These are phyloP conservation scores for Fusarium pininemorale DNA, from an alignment of 2,329 filamentous ascomycete species.

Conservation along the genomic window DNA sequence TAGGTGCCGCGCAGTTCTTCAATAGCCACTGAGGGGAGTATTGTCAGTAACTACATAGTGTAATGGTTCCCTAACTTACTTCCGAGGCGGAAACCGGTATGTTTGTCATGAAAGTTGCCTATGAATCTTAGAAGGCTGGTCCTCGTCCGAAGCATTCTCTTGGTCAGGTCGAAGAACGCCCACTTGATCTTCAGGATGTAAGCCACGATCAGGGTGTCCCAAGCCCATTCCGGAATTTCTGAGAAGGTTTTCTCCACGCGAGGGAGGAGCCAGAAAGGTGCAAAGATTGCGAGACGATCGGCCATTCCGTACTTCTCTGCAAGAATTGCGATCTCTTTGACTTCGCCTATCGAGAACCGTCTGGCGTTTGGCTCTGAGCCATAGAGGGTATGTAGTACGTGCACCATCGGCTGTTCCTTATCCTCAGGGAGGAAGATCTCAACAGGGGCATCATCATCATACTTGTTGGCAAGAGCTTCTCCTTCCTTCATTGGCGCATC, in stretches of 20 bases:
- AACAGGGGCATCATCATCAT: rapidly evolving
- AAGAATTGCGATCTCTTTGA: neutral
- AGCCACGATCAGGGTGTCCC: neutral
- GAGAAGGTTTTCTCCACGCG: too few relatives aligned
- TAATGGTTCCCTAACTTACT: neutral
- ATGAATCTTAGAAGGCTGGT: neutral
- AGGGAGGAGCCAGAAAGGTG: neutral
- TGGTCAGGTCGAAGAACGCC: neutral
- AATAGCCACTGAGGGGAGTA: neutral
- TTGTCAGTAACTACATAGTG: neutral
- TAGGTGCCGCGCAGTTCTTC: neutral
- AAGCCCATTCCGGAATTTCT: neutral
- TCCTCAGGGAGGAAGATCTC: neutral
- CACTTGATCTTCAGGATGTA: neutral
- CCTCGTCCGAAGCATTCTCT: neutral
- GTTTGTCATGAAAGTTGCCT: neutral
- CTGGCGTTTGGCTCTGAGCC: neutral
- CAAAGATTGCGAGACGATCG: rapidly evolving
- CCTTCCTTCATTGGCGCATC: neutral
- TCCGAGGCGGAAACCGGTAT: neutral
- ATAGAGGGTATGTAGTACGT: rapidly evolving
- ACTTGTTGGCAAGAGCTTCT: rapidly evolving
- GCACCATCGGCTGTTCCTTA: rapidly evolving
- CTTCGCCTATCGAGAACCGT: rapidly evolving
- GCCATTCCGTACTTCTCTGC: neutral